A percentile compares a stretch with the other conserved stretches of the same genome.
phyloP scores from a whole-genome alignment of 176 grass and related monocot genomes.

The Avena atlantica region DNA sequence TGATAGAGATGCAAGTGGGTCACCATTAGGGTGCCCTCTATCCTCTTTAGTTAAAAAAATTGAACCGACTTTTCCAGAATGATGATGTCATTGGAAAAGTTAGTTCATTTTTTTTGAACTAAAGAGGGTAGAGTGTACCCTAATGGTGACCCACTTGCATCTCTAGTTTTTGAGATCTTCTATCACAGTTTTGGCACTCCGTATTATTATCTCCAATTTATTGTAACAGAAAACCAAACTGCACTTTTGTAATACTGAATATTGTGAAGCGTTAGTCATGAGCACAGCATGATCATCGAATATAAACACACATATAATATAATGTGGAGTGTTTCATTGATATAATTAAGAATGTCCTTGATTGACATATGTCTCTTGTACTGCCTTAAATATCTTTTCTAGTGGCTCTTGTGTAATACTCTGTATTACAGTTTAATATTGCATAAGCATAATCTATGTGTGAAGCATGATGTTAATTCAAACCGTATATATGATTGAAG shows the following conservation, averaged over 20 bases:
- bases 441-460: slow-evolving; percentile 21
- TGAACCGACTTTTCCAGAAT: no score
- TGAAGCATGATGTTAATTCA: slow-evolving; percentile 33
- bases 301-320: neutral
- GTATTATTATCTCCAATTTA: neutral
- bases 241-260: neutral
- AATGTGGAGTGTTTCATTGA: neutral
- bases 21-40: no score
- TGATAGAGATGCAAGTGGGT: no score
- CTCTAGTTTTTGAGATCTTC: neutral
- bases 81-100: no score
- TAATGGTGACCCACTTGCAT: no score
- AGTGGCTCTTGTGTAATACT: slow-evolving; percentile 8
- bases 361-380: neutral
- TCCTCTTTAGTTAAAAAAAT: no score
- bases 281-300: slow-evolving; percentile 35
- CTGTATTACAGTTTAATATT: slow-evolving; percentile 13
- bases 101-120: no score
- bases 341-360: slow-evolving; percentile 26
- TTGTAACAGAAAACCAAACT: slow-evolving; percentile 22
- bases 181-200: slow-evolving; percentile 27
- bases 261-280: slow-evolving; percentile 31
- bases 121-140: no score
- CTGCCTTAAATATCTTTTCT: slow-evolving; percentile 17
- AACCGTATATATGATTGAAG: neutral